phyloP scores from a whole-genome alignment of 768 basidiomycete genomes.

The Lyophyllum shimeji region DNA sequence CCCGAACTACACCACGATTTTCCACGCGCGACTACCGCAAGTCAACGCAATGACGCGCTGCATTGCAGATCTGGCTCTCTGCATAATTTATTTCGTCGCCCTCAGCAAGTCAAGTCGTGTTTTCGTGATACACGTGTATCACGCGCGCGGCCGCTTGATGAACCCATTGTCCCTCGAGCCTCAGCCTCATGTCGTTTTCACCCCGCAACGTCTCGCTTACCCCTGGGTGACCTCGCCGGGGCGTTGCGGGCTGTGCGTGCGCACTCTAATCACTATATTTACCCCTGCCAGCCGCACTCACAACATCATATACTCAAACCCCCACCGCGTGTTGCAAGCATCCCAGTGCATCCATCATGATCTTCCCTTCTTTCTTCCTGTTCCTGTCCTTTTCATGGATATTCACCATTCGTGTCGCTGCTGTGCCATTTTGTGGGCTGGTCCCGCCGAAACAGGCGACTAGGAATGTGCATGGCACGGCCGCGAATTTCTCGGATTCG shows the following conservation, averaged over 20 bases:
- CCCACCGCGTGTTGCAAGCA: background rate
- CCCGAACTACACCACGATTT: background rate
- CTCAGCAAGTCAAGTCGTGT: background rate
- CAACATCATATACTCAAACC: background rate
- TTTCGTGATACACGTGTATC: conserved; percentile 5
- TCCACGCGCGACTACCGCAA: background rate
- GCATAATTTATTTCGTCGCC: background rate
- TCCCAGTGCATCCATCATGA: conserved; percentile 2
- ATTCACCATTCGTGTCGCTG: conserved; percentile 19
- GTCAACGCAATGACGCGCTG: background rate
- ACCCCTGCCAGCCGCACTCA: background rate
- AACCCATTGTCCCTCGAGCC: background rate
- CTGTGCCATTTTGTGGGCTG: conserved; percentile 32
- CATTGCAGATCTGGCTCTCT: background rate
- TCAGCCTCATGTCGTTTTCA: conserved; percentile 8
- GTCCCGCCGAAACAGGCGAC: conserved; percentile 24
- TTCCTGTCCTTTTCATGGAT: conserved; percentile 24
- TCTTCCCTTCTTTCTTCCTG: conserved; percentile 5
- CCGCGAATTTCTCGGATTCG: conserved; percentile 8
- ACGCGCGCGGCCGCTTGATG: background rate
- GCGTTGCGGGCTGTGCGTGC: conserved; percentile 3
- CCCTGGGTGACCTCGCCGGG: conserved; percentile 1
- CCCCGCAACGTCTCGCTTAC: background rate
- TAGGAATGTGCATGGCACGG: background rate
- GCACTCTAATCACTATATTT: conserved; percentile 1